These are phyloP conservation scores for Crithidia fasciculata DNA, from an alignment of 208 protist species.

Conservation along the genomic window DNA sequence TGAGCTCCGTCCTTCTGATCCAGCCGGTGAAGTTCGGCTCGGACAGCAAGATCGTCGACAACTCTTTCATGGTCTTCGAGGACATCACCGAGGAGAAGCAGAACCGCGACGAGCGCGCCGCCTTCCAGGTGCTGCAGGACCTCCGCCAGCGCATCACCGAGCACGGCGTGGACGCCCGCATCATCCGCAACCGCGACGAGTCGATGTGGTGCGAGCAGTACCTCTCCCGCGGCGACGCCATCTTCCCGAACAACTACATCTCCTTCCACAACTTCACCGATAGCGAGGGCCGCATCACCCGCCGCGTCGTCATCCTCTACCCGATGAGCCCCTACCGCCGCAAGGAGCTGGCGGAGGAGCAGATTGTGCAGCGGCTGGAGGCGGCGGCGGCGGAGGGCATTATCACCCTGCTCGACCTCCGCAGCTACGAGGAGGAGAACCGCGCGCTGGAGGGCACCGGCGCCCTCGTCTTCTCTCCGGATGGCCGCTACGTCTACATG, in stretches of 20 bases:
- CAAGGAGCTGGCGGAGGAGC: conserved; percentile 61
- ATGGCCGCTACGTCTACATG: conserved; percentile 84
- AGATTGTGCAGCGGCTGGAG: conserved; percentile 57
- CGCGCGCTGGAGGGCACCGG: conserved; percentile 71
- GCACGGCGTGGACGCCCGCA: conserved; percentile 34
- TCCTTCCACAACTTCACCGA: conserved; percentile 85
- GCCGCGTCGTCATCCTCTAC: conserved; percentile 79
- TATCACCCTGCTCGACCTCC: conserved; percentile 78
- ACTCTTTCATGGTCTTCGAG: conserved; percentile 40
- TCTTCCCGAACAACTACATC: conserved; percentile 76
- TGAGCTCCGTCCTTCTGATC: conserved; percentile 57
- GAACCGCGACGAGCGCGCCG: conserved; percentile 32
- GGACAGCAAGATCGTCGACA: conserved; percentile 49
- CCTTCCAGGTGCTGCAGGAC: conserved; percentile 38
- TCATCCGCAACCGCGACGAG: conserved; percentile 45
- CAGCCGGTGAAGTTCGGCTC: conserved; percentile 49
- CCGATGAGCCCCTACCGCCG: conserved; percentile 77
- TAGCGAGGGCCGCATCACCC: conserved; percentile 50
- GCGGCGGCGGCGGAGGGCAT: conserved; percentile 34
- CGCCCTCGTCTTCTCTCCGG: conserved; percentile 67
- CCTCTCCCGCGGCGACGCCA: conserved; percentile 51
- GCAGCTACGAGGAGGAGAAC: conserved; percentile 56
- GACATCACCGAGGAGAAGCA: conserved; percentile 37
- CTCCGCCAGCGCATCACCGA: conserved; percentile 31
- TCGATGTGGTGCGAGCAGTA: conserved; percentile 33